phyloP scores from a whole-genome alignment of 768 basidiomycete species.

The Chiua virens region DNA sequence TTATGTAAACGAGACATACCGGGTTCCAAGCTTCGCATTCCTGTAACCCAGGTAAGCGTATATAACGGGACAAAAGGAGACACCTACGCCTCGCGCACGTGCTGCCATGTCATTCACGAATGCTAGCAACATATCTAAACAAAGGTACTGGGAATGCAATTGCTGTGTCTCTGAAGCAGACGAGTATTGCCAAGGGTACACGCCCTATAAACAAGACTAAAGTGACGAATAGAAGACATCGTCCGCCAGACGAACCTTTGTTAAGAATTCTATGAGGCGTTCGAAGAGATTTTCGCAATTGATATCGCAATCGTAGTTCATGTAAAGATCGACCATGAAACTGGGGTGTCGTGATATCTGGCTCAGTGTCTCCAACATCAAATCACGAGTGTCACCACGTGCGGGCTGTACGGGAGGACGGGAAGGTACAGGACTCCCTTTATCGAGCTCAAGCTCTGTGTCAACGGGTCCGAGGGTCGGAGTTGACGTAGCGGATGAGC shows the following conservation, averaged over 20 bases:
- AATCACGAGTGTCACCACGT: conserved; percentile 81
- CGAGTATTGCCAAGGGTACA: conserved; percentile 68
- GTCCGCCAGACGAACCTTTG: conserved; percentile 56
- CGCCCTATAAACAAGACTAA: conserved; percentile 50
- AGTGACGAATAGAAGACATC: neutral
- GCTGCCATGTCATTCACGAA: conserved; percentile 88
- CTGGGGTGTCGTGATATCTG: conserved; percentile 80
- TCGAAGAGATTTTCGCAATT: conserved; percentile 98
- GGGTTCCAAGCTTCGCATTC: conserved; percentile 58
- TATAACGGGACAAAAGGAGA: conserved; percentile 3
- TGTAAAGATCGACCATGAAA: conserved; percentile 95
- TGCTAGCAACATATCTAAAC: conserved; percentile 81
- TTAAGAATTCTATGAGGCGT: conserved; percentile 81
- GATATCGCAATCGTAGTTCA: conserved; percentile 96
- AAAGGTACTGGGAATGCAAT: conserved; percentile 80
- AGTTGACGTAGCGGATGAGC: conserved; percentile 46
- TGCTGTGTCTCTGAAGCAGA: conserved; percentile 63
- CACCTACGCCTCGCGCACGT: conserved; percentile 52
- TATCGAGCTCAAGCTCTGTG: conserved; percentile 46
- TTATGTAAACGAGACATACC: conserved; percentile 39
- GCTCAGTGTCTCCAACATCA: conserved; percentile 85
- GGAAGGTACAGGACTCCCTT: conserved; percentile 49
- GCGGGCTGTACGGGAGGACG: conserved; percentile 71
- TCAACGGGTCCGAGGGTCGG: conserved; percentile 42
- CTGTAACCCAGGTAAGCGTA: conserved; percentile 28